Evolutionary conservation across 2,329 filamentous ascomycete species (phyloP), one percentile per base, ranked within the genome.

Genomic region (Sclerotinia trifoliorum): DNA sequence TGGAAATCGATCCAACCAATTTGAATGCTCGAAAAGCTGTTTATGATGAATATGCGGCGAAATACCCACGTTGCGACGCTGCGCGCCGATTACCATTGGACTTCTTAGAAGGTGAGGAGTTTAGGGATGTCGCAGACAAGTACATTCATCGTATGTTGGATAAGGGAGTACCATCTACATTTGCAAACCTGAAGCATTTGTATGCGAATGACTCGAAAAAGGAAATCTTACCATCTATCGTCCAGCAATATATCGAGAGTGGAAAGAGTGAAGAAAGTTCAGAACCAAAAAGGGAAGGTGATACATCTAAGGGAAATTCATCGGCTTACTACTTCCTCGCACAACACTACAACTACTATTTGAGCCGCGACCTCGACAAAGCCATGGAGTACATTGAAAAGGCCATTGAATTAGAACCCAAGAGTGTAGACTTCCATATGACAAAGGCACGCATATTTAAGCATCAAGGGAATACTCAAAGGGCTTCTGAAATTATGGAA

Each of bases 361-460:
- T 92, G 69, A 97, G 92, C 77, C 92, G 94, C 54, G 88, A 98
- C 78, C 85, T 98, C 32, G 75, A 84, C 68, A 95, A 93, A 80
- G 94, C 96, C 3, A 85, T 89, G 79, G 86, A 91, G 70, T 94
- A 90, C 77, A 90, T 96, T 70, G 90, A 97, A 61, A 90, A 90
- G 78, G 91, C 94, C 15, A 90, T 98, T 71, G 86, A 91, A 74
- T 82, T 94, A 74, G 88, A 91, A 70, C 88, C 92, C 0, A 88
- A 90, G 75, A 93, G 90, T 57, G 92, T 96, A 39, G 94, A 98
- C 76, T 96, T 94, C 78, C 86, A 94, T 78, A 94, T 97, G 90
- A 96, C 94, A 67, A 96, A 95, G 80, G 95, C 96, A 6, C 88
- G 96, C 76, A 95, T 97, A 84, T 90, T 89, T 81, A 99, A 99